These are phyloP conservation scores for Cyclotella baltica DNA, from an alignment of 108 stramenopile genomes.

Conservation along the genomic window DNA sequence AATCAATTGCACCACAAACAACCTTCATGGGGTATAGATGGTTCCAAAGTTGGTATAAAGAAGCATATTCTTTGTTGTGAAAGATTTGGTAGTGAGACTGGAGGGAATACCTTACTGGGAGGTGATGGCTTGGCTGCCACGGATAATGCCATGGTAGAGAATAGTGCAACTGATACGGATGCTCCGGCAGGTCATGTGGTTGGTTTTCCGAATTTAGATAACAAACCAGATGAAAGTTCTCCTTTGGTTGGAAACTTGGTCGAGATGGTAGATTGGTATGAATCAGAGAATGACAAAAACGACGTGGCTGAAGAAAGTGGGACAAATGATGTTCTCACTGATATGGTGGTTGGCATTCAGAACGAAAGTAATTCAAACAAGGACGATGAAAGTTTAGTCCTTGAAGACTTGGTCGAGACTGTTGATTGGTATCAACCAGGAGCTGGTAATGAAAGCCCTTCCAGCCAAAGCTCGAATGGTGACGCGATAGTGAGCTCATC, in stretches of 20 bases:
- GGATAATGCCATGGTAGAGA: neutral
- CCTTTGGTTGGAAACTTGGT: neutral
- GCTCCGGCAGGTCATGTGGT: neutral
- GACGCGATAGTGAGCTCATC: too few species aligned
- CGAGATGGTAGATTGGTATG: constrained; percentile 8
- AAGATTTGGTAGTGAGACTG: neutral
- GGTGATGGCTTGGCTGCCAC: neutral
- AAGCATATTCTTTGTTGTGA: constrained; percentile 50
- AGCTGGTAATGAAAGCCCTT: neutral
- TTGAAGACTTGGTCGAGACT: neutral
- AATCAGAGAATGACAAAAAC: neutral
- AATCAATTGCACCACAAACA: constrained; percentile 29
- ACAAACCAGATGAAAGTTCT: neutral
- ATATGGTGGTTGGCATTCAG: constrained; percentile 10
- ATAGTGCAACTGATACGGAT: neutral
- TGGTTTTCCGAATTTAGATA: constrained; percentile 8
- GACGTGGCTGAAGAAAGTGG: neutral
- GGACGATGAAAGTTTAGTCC: neutral
- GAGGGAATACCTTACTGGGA: neutral
- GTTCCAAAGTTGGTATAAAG: constrained; percentile 35
- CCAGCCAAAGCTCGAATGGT: neutral
- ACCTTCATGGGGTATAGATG: constrained; percentile 49
- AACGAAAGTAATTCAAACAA: neutral
- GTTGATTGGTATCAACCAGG: neutral
- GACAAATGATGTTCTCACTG: neutral